These are phyloP conservation scores for Lactarius trivialis DNA, from an alignment of 768 basidiomycete species.

Conservation along the genomic window DNA sequence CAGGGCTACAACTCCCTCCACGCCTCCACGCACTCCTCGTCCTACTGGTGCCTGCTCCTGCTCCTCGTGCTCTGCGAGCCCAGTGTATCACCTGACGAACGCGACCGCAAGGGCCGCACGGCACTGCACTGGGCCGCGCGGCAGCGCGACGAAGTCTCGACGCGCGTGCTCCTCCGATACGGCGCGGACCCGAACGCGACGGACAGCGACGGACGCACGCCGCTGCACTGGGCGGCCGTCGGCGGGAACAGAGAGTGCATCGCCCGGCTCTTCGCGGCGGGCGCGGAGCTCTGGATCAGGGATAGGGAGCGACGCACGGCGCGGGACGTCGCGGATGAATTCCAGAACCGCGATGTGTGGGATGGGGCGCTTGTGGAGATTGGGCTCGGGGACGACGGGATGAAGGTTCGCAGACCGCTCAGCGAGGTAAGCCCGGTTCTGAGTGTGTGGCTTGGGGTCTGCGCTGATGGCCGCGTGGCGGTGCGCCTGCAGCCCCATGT, in stretches of 20 bases:
- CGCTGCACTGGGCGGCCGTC: constrained; percentile 95
- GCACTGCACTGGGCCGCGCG: constrained; percentile 97
- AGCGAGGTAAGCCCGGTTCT: constrained; percentile 51
- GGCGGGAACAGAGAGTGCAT: constrained; percentile 83
- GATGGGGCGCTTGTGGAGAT: constrained; percentile 80
- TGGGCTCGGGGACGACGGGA: constrained; percentile 68
- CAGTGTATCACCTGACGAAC: constrained; percentile 70
- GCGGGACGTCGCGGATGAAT: constrained; percentile 85
- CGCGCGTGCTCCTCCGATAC: constrained; percentile 80
- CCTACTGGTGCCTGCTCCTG: constrained; percentile 89
- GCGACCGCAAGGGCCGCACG: constrained; percentile 87
- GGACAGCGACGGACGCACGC: constrained; percentile 75
- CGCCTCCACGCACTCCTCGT: constrained; percentile 85
- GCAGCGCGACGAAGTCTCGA: constrained; percentile 91
- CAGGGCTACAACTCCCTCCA: constrained; percentile 95
- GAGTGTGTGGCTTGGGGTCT: too few species aligned
- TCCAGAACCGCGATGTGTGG: constrained; percentile 76
- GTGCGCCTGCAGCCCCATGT: not conserved
- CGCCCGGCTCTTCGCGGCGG: constrained; percentile 73
- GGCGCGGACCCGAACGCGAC: constrained; percentile 70
- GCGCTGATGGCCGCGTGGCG: not conserved
- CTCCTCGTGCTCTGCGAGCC: constrained; percentile 88
- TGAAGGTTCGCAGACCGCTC: constrained; percentile 55
- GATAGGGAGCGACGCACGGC: constrained; percentile 80
- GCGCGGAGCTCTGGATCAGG: constrained; percentile 71